Conservation (phyloP, 208 protist species). For the Eutreptiella sp. region DNA sequence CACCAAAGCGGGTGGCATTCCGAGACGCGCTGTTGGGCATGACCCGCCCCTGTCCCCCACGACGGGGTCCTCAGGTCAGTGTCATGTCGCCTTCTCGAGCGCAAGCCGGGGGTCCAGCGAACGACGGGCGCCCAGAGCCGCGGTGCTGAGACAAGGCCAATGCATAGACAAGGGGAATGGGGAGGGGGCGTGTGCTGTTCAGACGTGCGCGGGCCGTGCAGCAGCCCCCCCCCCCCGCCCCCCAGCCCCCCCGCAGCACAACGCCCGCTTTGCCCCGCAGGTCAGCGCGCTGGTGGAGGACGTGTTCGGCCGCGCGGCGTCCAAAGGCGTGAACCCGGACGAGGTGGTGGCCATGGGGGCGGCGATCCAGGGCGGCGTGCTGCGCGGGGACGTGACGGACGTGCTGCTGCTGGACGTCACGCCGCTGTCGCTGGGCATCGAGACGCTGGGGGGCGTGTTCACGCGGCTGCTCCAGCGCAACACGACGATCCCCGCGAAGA, state of each 20-base stretch:
- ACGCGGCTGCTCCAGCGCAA: conserved; percentile 95
- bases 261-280: conserved; percentile 85
- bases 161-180: too few relatives aligned
- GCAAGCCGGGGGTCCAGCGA: too few relatives aligned
- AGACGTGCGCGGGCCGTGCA: too few relatives aligned
- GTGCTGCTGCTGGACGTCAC: conserved; percentile 89
- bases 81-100: too few relatives aligned
- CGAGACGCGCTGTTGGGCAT: too few relatives aligned
- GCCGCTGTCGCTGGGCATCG: conserved; percentile 87
- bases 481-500: conserved; percentile 96
- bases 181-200: too few relatives aligned
- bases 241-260: conserved; percentile 74
- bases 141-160: too few relatives aligned
- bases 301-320: conserved; percentile 66
- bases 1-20: too few relatives aligned
- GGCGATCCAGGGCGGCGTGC: conserved; percentile 80
- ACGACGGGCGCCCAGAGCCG: too few relatives aligned
- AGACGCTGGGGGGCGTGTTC: conserved; percentile 94
- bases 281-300: conserved; percentile 52
- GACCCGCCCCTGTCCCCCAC: too few relatives aligned
- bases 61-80: too few relatives aligned
- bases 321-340: conserved; percentile 89
- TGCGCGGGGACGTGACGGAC: conserved; percentile 47
- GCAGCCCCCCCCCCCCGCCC: too few relatives aligned
- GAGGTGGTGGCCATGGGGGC: conserved; percentile 91